Conservation (phyloP, 2,329 filamentous ascomycete species). For the Zarea fungicola region DNA sequence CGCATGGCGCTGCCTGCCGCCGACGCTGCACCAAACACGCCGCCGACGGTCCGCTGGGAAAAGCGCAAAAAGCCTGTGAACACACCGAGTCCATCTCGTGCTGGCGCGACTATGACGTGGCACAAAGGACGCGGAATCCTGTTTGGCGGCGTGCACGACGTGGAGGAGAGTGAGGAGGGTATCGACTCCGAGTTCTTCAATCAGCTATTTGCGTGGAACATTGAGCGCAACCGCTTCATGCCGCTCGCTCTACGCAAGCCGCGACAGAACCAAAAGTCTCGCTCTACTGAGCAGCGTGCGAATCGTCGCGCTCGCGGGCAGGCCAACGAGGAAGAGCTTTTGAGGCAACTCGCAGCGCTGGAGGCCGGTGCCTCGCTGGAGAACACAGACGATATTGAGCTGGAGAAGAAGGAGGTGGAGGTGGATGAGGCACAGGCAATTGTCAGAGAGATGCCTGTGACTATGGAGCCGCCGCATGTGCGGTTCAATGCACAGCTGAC, state of each 20-base stretch:
- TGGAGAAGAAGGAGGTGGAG: slow-evolving; percentile 47
- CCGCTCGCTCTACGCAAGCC: slow-evolving; percentile 72
- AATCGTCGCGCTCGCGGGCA: slow-evolving; percentile 69
- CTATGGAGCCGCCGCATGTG: slow-evolving; percentile 79
- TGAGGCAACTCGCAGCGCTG: slow-evolving; percentile 80
- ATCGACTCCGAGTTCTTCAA: slow-evolving; percentile 99
- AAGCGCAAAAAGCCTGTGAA: slow-evolving; percentile 89
- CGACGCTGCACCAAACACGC: slow-evolving; percentile 59
- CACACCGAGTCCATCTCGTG: slow-evolving; percentile 73
- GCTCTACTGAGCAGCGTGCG: slow-evolving; percentile 45
- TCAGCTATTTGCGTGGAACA: slow-evolving; percentile 84
- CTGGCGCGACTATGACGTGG: slow-evolving; percentile 87
- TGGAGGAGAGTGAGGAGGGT: slow-evolving; percentile 85
- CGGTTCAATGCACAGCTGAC: slow-evolving; percentile 89
- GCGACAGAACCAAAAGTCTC: slow-evolving; percentile 51
- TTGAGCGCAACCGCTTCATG: slow-evolving; percentile 94
- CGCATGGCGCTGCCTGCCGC: slow-evolving; percentile 67
- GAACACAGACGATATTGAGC: slow-evolving; percentile 42
- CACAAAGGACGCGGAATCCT: slow-evolving; percentile 90
- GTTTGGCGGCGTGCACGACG: slow-evolving; percentile 92
- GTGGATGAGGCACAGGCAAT: slow-evolving; percentile 52
- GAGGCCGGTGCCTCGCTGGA: slow-evolving; percentile 67
- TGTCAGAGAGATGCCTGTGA: slow-evolving; percentile 57
- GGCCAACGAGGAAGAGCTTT: slow-evolving; percentile 85
- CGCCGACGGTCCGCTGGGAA: slow-evolving; percentile 82